Percentiles rank a stretch among this genome's conserved stretches.
phyloP scores from a whole-genome alignment of 129 eudicot genomes.

The Flaveria linearis region DNA sequence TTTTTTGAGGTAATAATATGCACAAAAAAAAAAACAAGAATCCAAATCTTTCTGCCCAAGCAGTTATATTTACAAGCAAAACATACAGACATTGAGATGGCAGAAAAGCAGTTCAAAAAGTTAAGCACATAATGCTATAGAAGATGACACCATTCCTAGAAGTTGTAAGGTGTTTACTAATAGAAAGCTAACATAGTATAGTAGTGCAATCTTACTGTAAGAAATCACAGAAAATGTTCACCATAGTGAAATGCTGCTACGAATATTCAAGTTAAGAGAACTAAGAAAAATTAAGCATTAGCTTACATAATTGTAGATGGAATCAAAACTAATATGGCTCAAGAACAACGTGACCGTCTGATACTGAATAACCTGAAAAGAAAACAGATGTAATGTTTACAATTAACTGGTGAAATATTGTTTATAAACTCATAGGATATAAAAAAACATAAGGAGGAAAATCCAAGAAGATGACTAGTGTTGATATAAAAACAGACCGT shows the following conservation, averaged over 20 bases:
- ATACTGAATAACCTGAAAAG: constrained; percentile 23
- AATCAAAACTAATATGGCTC: constrained; percentile 15
- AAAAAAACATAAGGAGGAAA: not conserved
- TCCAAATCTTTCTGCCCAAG: not conserved
- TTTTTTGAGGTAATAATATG: not conserved
- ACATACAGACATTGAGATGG: not conserved
- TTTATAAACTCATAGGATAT: not conserved
- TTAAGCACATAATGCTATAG: not conserved
- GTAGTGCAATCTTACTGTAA: constrained; percentile 6
- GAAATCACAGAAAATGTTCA: not conserved
- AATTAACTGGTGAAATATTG: constrained; percentile 1
- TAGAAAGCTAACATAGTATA: constrained; percentile 5
- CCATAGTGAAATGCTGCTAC: not conserved
- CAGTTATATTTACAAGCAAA: constrained; percentile 17
- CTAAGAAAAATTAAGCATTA: not conserved
- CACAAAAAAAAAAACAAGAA: not conserved
- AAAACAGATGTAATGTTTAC: constrained; percentile 16
- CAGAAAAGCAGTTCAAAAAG: not conserved
- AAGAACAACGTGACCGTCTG: not conserved
- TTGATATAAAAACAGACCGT: too few species aligned
- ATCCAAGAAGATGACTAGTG: not conserved
- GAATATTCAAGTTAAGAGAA: not conserved
- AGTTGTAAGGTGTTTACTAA: not conserved
- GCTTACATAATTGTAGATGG: constrained; percentile 32
- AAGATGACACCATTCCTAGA: not conserved